Evolutionary conservation across 371 early-diverging fungal genomes (phyloP), one percentile per base, ranked within the genome.

Genomic region (Mortierella sp.): DNA sequence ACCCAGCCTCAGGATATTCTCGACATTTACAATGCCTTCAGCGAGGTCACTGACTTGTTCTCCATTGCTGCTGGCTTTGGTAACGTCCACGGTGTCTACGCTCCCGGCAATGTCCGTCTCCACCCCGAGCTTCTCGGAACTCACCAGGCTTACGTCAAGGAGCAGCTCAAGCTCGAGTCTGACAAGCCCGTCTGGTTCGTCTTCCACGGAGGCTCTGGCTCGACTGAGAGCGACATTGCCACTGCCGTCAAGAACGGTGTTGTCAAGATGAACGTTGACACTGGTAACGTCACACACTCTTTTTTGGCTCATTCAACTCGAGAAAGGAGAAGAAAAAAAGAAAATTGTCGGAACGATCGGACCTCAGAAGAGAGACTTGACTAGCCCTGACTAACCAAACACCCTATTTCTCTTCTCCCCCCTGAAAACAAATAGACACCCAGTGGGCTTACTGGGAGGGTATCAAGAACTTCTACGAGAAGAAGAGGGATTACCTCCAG

Each of bases 181-280:
- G 79, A 85, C 63, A 92, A 94, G 87, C 96, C 96, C 45, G 90
- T 96, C 73, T 92, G 85, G 88, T 94, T 96, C 70, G 96, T 96
- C 72, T 96, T 96, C 94, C 96, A 96, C 85, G 96, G 96, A 74
- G 96, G 96, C 43, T 95, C 95, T 16, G 96, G 96, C 56, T 95
- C 95, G 51, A 85, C 93, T 62, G 84, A 89, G 75, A 67, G 89
- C 23, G 96, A 96, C 76, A 96, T 96, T 80, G 68, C 86, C 70
- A 91, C 90, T 21, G 96, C 96, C 55, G 95, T 96, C 57, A 57
- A 67, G 58, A 79, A 90, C 77, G 96, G 96, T 74, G 95, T 96
- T 56, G 87, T 96, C 86, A 96, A 96, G 92, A 96, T 96, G 96
- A 96, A 96, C 84, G 94, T 96, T 67, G 96, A 96, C 81, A 93